Conservation (phyloP, 2,329 filamentous ascomycete species). For the Akanthomyces lecanii region DNA sequence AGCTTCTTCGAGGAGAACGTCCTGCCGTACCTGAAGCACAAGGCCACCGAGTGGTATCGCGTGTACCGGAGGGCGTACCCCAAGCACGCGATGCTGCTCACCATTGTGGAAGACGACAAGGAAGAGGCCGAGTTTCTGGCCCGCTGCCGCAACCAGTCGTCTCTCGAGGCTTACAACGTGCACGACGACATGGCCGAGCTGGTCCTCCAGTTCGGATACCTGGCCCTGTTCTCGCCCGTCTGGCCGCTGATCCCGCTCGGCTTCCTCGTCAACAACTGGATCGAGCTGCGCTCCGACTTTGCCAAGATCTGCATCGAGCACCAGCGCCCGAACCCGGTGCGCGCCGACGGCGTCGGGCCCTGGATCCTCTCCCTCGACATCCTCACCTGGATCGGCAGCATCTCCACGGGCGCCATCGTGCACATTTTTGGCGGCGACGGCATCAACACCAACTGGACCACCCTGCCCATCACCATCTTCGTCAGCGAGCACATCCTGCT, state of each 20-base stretch:
- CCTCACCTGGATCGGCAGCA: constrained; percentile 67
- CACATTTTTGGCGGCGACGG: constrained; percentile 64
- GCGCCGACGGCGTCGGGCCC: constrained; percentile 69
- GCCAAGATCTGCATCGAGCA: constrained; percentile 73
- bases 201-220: constrained; percentile 69
- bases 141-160: constrained; percentile 62
- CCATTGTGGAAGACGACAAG: constrained; percentile 51
- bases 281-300: constrained; percentile 72
- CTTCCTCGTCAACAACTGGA: constrained; percentile 73
- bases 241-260: constrained; percentile 71
- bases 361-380: constrained; percentile 66
- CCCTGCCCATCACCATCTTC: constrained; percentile 65
- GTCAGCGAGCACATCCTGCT: constrained; percentile 71
- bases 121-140: constrained; percentile 61
- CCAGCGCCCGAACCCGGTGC: constrained; percentile 63
- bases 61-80: constrained; percentile 33
- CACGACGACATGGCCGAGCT: constrained; percentile 70
- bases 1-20: constrained; percentile 69
- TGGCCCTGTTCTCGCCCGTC: constrained; percentile 68
- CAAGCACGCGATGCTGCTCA: constrained; percentile 42
- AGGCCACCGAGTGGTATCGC: constrained; percentile 43
- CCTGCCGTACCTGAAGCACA: constrained; percentile 64
- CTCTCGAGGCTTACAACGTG: constrained; percentile 66
- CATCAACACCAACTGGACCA: constrained; percentile 54
- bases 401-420: constrained; percentile 67